Percentiles rank a stretch among this genome's conserved stretches.
Conservation (phyloP, 768 basidiomycete genomes). For the Amanita muscaria region DNA sequence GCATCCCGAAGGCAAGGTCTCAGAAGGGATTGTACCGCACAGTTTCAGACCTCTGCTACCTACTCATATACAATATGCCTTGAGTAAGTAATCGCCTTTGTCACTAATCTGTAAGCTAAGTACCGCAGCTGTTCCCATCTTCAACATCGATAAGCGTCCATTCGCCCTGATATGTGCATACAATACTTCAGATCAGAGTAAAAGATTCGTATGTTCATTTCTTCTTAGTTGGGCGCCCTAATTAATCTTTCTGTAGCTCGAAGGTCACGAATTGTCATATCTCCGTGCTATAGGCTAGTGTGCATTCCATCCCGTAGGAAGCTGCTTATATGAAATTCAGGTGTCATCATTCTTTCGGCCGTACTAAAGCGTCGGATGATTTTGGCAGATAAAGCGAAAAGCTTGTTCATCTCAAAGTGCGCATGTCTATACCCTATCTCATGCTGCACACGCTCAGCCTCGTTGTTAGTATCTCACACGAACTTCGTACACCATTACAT, state of each 20-base stretch:
- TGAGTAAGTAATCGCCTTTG: conserved; percentile 46
- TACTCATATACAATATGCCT: conserved; percentile 73
- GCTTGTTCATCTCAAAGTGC: conserved; percentile 86
- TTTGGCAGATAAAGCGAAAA: conserved; percentile 90
- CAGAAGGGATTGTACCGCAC: conserved; percentile 78
- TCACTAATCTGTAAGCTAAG: not conserved
- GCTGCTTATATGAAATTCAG: conserved; percentile 21
- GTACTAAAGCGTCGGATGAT: conserved; percentile 90
- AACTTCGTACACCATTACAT: conserved; percentile 85
- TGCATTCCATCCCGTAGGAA: not conserved
- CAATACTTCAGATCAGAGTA: conserved; percentile 72
- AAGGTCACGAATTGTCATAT: conserved; percentile 87
- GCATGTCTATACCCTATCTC: conserved; percentile 14
- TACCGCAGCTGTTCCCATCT: conserved; percentile 76
- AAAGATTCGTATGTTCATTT: conserved; percentile 57
- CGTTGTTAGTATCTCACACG: conserved; percentile 70
- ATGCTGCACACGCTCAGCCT: not conserved
- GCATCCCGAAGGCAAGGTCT: conserved; percentile 80
- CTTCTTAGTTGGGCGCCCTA: not conserved
- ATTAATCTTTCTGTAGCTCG: conserved; percentile 38
- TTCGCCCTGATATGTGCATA: conserved; percentile 89
- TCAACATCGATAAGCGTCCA: conserved; percentile 86
- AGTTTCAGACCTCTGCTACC: conserved; percentile 80
- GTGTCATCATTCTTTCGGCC: conserved; percentile 89
- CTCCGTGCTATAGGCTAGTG: conserved; percentile 73